Percentiles rank a stretch among this genome's conserved stretches.
phyloP scores from a whole-genome alignment of 345 rosid genomes.

The Erodium maritimum region DNA sequence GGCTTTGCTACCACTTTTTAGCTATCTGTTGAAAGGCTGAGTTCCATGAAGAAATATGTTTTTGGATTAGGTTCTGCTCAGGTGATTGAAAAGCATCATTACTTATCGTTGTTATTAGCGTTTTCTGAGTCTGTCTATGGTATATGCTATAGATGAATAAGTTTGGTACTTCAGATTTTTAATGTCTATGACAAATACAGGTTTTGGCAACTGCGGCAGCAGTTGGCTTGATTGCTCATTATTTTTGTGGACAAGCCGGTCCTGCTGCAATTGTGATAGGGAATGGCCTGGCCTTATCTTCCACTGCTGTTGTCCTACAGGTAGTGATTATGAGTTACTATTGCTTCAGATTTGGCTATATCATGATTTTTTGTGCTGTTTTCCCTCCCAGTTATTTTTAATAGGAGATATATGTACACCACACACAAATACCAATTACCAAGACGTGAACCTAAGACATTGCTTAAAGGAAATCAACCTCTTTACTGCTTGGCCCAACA shows the following conservation, averaged over 20 bases:
- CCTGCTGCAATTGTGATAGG: constrained; percentile 97
- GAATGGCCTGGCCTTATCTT: constrained; percentile 92
- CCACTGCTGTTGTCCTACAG: constrained; percentile 98
- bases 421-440: no score
- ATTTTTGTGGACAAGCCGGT: constrained; percentile 68
- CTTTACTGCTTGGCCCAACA: no score
- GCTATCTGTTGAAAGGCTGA: constrained; percentile 99
- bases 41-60: constrained; percentile 99
- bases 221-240: constrained; percentile 73
- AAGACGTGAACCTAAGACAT: no score
- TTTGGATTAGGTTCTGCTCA: constrained; percentile 95
- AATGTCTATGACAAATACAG: constrained; percentile 30
- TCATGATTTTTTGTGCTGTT: neutral
- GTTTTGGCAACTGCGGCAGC: constrained; percentile 87
- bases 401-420: no score
- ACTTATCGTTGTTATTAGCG: constrained; percentile 1
- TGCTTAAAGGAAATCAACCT: no score
- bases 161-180: constrained; percentile 11
- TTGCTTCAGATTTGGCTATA: constrained; percentile 6
- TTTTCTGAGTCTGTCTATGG: constrained; percentile 3
- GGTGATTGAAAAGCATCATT: constrained; percentile 31
- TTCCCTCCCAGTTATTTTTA: no score
- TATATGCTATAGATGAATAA: constrained; percentile 3
- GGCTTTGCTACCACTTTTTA: constrained; percentile 25
- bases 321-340: constrained; percentile 20